Percentiles rank a stretch among this genome's conserved stretches.
These are phyloP conservation scores for Isoetes taiwanensis DNA, from an alignment of 75 land plant species.

Conservation along the genomic window DNA sequence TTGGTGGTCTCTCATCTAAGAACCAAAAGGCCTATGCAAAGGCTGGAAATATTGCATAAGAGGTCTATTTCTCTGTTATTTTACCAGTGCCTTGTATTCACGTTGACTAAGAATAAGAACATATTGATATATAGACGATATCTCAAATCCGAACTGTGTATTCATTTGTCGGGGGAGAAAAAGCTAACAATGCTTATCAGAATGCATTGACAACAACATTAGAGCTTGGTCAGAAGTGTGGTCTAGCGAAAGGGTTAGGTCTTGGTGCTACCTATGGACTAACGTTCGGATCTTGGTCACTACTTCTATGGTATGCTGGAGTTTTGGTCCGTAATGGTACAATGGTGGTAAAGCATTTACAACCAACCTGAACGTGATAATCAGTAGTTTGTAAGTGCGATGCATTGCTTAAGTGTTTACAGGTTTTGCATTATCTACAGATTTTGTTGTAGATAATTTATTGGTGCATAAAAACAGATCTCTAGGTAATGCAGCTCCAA, in stretches of 20 bases:
- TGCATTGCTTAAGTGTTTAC: conserved; percentile 1
- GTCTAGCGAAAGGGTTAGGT: conserved; percentile 54
- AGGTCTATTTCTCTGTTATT: too few relatives aligned
- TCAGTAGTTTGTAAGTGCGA: conserved; percentile 62
- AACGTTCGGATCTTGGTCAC: conserved; percentile 47
- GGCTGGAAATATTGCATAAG: conserved; percentile 85
- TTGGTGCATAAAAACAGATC: too few relatives aligned
- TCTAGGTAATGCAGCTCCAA: conserved; percentile 62
- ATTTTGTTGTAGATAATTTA: not conserved
- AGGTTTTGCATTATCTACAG: too few relatives aligned
- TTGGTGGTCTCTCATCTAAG: conserved; percentile 48
- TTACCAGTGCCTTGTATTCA: too few relatives aligned
- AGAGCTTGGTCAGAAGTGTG: conserved; percentile 40
- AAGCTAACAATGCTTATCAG: conserved; percentile 33
- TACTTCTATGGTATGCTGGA: conserved; percentile 66
- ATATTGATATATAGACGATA: too few relatives aligned
- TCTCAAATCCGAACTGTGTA: conserved; percentile 59
- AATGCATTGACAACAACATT: conserved; percentile 21
- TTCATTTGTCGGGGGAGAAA: conserved; percentile 50
- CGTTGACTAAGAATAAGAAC: too few relatives aligned
- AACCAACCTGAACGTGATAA: conserved; percentile 46
- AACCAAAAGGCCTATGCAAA: conserved; percentile 67
- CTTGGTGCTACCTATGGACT: conserved; percentile 48
- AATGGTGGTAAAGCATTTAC: conserved; percentile 77
- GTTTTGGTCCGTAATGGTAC: conserved; percentile 33